Evolutionary conservation across 305 asterid species (phyloP).

Genomic region (Fraxinus latifolia): DNA sequence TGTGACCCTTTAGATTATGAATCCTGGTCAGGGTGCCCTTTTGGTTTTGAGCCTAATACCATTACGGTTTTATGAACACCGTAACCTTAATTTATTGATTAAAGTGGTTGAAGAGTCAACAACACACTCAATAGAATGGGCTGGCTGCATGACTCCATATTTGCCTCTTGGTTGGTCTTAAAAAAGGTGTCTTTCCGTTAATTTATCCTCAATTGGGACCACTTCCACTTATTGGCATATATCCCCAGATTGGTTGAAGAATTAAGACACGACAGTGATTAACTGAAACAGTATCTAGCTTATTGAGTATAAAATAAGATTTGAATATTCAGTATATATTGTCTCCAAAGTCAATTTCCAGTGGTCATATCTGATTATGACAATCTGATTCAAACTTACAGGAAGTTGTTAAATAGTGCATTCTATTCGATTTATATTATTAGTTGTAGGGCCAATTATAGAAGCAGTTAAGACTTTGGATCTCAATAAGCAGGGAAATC

Average conservation of each 20-base stretch:
- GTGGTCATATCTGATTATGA: background rate
- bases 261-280: background rate
- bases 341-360: background rate
- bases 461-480: background rate
- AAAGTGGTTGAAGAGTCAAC: background rate
- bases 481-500: background rate
- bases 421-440: background rate
- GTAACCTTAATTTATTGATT: background rate
- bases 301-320: background rate
- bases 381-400: background rate
- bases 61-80: background rate
- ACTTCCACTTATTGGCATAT: background rate
- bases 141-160: background rate
- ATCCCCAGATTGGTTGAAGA: background rate
- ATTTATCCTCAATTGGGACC: background rate
- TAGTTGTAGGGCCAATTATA: background rate
- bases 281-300: background rate
- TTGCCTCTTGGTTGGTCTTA: background rate
- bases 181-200: background rate
- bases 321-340: background rate
- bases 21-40: background rate
- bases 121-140: background rate
- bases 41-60: background rate
- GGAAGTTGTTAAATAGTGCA: background rate
- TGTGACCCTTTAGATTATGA: background rate